A percentile compares a stretch with the other conserved stretches of the same genome.
Conservation (phyloP, 129 eudicot species). For the Escallonia rubra region DNA sequence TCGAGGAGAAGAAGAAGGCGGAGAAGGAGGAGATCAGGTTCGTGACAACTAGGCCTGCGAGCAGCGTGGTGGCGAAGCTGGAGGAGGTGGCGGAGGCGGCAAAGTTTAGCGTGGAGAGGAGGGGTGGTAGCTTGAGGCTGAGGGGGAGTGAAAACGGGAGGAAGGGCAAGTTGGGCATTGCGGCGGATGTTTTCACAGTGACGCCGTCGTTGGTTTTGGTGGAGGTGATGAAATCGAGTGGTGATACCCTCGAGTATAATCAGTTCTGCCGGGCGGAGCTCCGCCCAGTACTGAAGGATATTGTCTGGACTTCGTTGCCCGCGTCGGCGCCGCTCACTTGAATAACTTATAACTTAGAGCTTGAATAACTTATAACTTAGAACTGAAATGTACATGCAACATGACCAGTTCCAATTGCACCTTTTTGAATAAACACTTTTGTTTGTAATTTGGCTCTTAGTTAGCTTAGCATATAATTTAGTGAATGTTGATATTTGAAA, state of each 20-base stretch:
- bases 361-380: no score
- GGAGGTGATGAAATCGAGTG: conserved; percentile 27
- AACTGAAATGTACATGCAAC: no score
- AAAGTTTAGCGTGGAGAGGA: conserved; percentile 20
- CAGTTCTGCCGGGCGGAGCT: conserved; percentile 17
- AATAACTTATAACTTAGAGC: no score
- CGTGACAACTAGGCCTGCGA: conserved; percentile 12
- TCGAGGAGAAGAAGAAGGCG: conserved; percentile 22
- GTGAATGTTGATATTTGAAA: no score
- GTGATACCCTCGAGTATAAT: conserved; percentile 33
- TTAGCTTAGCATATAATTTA: no score
- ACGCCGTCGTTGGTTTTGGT: conserved; percentile 24
- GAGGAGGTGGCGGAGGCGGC: conserved; percentile 20
- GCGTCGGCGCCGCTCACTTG: no score
- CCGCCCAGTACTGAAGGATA: conserved; percentile 34
- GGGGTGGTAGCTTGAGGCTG: conserved; percentile 20
- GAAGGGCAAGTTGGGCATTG: conserved; percentile 27
- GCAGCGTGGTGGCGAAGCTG: conserved; percentile 19
- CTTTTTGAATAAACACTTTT: no score
- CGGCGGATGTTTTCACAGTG: conserved; percentile 31
- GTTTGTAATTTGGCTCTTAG: no score
- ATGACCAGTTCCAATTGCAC: no score
- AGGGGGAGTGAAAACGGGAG: conserved; percentile 24
- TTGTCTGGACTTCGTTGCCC: conserved; percentile 25
- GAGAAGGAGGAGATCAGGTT: conserved; percentile 16